Percentiles rank a stretch among this genome's conserved stretches.
Evolutionary conservation across 805 yeast genomes (phyloP).

Genomic region (Candida oleophila): DNA sequence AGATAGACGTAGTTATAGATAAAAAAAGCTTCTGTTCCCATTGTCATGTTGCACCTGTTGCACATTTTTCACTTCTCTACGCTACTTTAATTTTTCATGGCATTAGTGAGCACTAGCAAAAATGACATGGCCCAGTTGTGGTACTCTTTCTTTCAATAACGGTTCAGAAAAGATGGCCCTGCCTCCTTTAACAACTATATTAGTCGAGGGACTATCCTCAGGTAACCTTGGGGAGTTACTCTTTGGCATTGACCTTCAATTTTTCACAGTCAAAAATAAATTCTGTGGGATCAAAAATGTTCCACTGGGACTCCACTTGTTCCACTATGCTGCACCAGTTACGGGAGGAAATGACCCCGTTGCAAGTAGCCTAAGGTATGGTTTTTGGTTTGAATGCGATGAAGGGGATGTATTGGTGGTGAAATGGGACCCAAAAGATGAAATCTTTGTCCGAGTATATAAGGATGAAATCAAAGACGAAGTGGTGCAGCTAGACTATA

Average conservation of each 20-base stretch:
- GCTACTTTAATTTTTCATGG: too few species aligned
- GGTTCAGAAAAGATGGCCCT: slow-evolving; percentile 1
- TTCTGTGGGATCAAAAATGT: slow-evolving; percentile 53
- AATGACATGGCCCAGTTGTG: too few species aligned
- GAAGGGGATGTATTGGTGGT: slow-evolving; percentile 33
- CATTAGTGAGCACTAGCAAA: neutral
- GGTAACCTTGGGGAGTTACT: slow-evolving; percentile 17
- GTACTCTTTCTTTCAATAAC: slow-evolving; percentile 8
- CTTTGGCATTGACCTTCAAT: slow-evolving; percentile 50
- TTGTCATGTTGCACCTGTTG: too few species aligned
- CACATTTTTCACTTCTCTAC: too few species aligned
- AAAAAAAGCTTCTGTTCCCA: too few species aligned
- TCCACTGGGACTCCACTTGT: slow-evolving; percentile 50
- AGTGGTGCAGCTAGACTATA: slow-evolving; percentile 27
- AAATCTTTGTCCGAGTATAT: slow-evolving; percentile 14
- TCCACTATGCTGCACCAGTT: slow-evolving; percentile 46
- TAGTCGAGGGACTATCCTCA: slow-evolving; percentile 13
- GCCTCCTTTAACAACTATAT: slow-evolving; percentile 24
- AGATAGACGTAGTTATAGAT: too few species aligned
- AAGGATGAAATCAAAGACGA: slow-evolving; percentile 10
- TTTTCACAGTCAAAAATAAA: slow-evolving; percentile 39
- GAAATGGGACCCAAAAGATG: slow-evolving; percentile 32
- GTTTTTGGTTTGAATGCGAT: slow-evolving; percentile 39
- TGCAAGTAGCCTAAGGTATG: slow-evolving; percentile 25
- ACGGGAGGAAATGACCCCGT: neutral